A percentile compares a stretch with the other conserved stretches of the same genome.
phyloP scores from a whole-genome alignment of 2,329 filamentous ascomycete genomes.

The Juglanconis oblonga region DNA sequence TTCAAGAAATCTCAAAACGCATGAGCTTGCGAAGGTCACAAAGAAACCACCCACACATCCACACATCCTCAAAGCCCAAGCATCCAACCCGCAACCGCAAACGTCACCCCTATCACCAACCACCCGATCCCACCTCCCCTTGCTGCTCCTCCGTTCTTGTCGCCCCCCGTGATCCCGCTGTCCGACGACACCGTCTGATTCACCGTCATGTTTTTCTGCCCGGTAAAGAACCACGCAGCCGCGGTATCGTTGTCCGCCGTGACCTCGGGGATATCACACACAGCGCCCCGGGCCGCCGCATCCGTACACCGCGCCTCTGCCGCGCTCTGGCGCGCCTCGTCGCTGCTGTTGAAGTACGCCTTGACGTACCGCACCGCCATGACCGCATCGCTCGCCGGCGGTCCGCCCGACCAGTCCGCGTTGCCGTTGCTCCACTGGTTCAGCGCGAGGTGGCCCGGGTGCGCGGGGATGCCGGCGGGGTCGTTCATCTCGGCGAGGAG shows the following conservation, averaged over 20 bases:
- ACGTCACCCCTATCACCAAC: background rate
- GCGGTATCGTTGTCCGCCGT: slow-evolving; percentile 31
- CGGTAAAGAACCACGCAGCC: slow-evolving; percentile 47
- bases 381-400: slow-evolving; percentile 59
- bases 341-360: slow-evolving; percentile 75
- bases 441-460: slow-evolving; percentile 64
- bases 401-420: slow-evolving; percentile 66
- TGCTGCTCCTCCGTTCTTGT: background rate
- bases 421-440: slow-evolving; percentile 81
- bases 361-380: slow-evolving; percentile 69
- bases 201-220: slow-evolving; percentile 41
- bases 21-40: background rate
- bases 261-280: slow-evolving; percentile 51
- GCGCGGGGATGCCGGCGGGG: slow-evolving; percentile 51
- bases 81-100: background rate
- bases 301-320: slow-evolving; percentile 40
- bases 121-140: background rate
- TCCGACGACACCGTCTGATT: slow-evolving; percentile 42
- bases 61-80: background rate
- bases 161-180: slow-evolving; percentile 10
- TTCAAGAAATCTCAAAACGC: too few relatives aligned
- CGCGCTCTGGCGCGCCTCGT: slow-evolving; percentile 35
- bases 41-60: background rate
- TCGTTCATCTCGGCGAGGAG: slow-evolving; percentile 55
- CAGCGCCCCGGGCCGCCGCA: slow-evolving; percentile 31